Evolutionary conservation across 2,329 filamentous ascomycete species (phyloP).

Genomic region (Penicillium brasilianum): DNA sequence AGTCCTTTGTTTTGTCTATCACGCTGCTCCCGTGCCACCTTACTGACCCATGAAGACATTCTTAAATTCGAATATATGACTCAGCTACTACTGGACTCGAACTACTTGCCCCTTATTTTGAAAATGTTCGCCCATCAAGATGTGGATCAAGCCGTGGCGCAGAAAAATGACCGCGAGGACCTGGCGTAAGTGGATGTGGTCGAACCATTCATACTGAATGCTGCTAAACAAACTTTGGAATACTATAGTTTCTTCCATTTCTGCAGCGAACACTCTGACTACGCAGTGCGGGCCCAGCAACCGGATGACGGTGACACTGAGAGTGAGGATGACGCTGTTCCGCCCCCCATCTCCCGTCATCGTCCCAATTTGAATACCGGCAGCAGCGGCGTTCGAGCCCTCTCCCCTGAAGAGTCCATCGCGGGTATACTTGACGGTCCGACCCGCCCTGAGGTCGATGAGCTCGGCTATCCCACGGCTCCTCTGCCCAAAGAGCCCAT

Average conservation of each 20-base stretch:
- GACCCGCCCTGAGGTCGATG: slow-evolving; percentile 71
- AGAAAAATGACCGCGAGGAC: slow-evolving; percentile 79
- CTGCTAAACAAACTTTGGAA: background rate
- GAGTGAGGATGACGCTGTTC: slow-evolving; percentile 74
- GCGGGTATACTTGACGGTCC: slow-evolving; percentile 33
- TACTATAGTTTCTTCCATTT: slow-evolving; percentile 81
- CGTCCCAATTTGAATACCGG: slow-evolving; percentile 41
- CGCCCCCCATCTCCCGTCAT: slow-evolving; percentile 77
- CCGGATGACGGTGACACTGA: slow-evolving; percentile 44
- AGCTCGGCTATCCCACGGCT: slow-evolving; percentile 78
- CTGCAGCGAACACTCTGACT: slow-evolving; percentile 74
- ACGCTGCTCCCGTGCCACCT: background rate
- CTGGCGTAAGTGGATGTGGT: slow-evolving; percentile 64
- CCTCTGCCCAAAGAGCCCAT: slow-evolving; percentile 73
- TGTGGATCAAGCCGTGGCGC: slow-evolving; percentile 85
- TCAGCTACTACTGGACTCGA: slow-evolving; percentile 90
- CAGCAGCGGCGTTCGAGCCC: slow-evolving; percentile 31
- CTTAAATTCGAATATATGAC: slow-evolving; percentile 96
- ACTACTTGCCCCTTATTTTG: slow-evolving; percentile 88
- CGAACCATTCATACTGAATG: background rate
- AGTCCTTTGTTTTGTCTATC: slow-evolving; percentile 45
- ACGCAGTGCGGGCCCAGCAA: slow-evolving; percentile 49
- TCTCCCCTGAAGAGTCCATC: slow-evolving; percentile 34
- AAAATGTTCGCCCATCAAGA: slow-evolving; percentile 96
- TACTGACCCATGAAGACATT: slow-evolving; percentile 65